Evolutionary conservation across 1,139 yeast genomes (phyloP).

Genomic region (Protomyces inundatus): DNA sequence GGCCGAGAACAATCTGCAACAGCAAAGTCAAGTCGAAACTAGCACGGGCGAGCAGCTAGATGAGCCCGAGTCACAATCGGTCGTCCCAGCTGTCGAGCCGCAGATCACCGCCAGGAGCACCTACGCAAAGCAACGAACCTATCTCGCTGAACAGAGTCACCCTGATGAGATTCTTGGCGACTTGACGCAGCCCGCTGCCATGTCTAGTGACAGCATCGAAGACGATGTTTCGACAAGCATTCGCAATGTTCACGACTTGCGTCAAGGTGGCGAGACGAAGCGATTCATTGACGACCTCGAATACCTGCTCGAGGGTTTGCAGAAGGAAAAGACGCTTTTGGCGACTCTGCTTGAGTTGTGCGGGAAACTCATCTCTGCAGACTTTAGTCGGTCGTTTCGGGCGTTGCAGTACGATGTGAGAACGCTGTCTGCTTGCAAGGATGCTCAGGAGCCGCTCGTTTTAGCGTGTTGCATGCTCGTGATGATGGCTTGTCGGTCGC

Average conservation of each 20-base stretch:
- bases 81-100: neutral
- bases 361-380: slow-evolving; percentile 1
- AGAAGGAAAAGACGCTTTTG: slow-evolving; percentile 8
- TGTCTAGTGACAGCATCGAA: neutral
- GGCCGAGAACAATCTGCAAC: slow-evolving; percentile 8
- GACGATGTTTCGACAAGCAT: slow-evolving; percentile 3
- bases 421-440: neutral
- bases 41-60: neutral
- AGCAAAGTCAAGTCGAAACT: neutral
- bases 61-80: neutral
- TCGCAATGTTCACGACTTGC: slow-evolving; percentile 38
- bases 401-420: slow-evolving; percentile 8
- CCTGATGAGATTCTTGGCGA: neutral
- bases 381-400: slow-evolving; percentile 8
- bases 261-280: slow-evolving; percentile 42
- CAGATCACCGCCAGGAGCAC: neutral
- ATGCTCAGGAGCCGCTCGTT: neutral
- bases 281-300: slow-evolving; percentile 40
- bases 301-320: slow-evolving; percentile 42
- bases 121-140: slow-evolving; percentile 26
- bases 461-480: slow-evolving; percentile 5
- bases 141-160: slow-evolving; percentile 8
- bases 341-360: slow-evolving; percentile 12
- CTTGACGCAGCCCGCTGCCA: neutral
- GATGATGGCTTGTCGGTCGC: neutral